Evolutionary conservation across 768 basidiomycete genomes (phyloP), one percentile per base, ranked within the genome.

Genomic region (Trametes villosa): DNA sequence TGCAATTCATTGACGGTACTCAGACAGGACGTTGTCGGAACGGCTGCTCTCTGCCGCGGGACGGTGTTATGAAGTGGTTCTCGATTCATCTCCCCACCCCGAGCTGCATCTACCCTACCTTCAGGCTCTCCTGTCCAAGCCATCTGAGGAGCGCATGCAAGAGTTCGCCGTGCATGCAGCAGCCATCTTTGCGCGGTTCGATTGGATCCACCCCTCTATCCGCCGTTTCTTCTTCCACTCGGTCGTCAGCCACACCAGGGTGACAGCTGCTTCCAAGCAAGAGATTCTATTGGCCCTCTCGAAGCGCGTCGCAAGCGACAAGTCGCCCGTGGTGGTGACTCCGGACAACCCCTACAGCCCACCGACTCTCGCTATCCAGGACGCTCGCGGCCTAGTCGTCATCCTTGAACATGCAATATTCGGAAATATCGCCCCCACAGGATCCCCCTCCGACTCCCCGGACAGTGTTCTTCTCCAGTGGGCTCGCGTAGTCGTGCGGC

Each of bases 31-130:
- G 30, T 40, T 12, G 38, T 38, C 8, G 27, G 47, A n/a, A 27
- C 46, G 12, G 12, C 33, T 17, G 20, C 40, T 57, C 29, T 9
- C 22, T 9, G 36, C 36, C 51, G 81, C 82, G 12, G 77, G 74
- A 7, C 56, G 48, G 1, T 77, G 81, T 44, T 85, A 84, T 60
- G 65, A 67, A 7, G 70, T 69, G 27, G 77, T 84, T 45, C 72
- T 77, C 53, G 67, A 70, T 38, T 70, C 74, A 24, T 72, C 75
- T n/a, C 59, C 67, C 27, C 73, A 76, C 38, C 73, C 78, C 9
- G 78, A 79, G 31, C 69, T 83, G 26, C 84, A 86, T 47, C 57
- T 80, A 3, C 73, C 79, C 12, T 86, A 81, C 67, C 71, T 85
- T 9, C 69, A 76, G 24, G 69, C 76, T 0, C 76, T 85, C 30